Conservation (phyloP, 306 rosid genomes). For the Malus fusca region DNA sequence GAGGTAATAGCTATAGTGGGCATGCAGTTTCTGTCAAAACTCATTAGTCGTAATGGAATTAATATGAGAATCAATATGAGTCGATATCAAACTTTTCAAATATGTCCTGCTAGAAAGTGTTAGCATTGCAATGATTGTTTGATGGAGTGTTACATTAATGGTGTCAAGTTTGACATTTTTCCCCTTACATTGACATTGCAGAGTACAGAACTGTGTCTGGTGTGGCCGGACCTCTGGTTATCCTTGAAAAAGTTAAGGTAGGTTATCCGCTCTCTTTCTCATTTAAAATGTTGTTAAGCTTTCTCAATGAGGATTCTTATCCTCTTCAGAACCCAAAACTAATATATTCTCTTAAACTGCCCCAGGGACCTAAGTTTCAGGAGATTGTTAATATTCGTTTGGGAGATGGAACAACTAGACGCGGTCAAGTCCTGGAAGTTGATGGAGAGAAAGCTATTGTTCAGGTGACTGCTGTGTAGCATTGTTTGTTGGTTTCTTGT, state of each 20-base stretch:
- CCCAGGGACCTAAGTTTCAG: slow-evolving; percentile 94
- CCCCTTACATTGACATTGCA: slow-evolving; percentile 31
- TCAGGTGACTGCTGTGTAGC: slow-evolving; percentile 50
- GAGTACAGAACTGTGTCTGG: slow-evolving; percentile 99
- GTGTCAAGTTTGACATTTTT: not conserved
- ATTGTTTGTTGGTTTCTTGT: not conserved
- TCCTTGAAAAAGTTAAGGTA: slow-evolving; percentile 98
- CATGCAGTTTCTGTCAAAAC: not conserved
- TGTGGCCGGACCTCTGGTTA: slow-evolving; percentile 98
- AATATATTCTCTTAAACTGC: slow-evolving; percentile 19
- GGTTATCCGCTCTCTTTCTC: slow-evolving; percentile 4
- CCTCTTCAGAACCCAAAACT: not conserved
- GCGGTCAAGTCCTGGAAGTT: slow-evolving; percentile 98
- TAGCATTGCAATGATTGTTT: not conserved
- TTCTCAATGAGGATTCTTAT: not conserved
- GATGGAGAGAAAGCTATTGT: slow-evolving; percentile 99
- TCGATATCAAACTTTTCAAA: not conserved
- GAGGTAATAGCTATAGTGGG: not conserved
- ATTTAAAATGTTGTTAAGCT: not conserved
- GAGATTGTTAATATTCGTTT: slow-evolving; percentile 97
- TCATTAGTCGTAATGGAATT: not conserved
- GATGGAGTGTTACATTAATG: not conserved
- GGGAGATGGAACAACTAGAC: slow-evolving; percentile 86
- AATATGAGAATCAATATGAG: not conserved
- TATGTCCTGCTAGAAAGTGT: not conserved